phyloP scores from a whole-genome alignment of 2,329 filamentous ascomycete species.

The Rhinocladiella mackenziei region DNA sequence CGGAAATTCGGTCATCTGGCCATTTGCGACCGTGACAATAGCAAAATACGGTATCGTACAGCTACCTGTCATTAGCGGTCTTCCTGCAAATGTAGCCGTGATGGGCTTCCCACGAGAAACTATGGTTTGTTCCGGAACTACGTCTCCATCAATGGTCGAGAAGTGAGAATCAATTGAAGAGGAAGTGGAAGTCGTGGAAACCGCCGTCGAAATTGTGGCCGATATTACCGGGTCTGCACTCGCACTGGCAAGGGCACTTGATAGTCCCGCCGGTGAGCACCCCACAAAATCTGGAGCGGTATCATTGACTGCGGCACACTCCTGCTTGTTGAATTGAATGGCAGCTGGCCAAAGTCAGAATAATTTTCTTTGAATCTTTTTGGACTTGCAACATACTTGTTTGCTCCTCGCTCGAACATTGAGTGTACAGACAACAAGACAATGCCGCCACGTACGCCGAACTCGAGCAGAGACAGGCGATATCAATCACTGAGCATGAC shows the following conservation, averaged over 20 bases:
- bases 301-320: slow-evolving; percentile 29
- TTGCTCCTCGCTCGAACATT: slow-evolving; percentile 27
- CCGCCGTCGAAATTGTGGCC: slow-evolving; percentile 2
- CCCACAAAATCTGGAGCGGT: slow-evolving; percentile 31
- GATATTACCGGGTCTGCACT: slow-evolving; percentile 3
- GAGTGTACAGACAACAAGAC: slow-evolving; percentile 29
- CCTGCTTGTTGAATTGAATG: slow-evolving; percentile 31
- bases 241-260: slow-evolving; percentile 20
- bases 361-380: not conserved
- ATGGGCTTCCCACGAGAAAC: slow-evolving; percentile 12
- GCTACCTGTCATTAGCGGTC: slow-evolving; percentile 28
- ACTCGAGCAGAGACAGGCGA: slow-evolving; percentile 28
- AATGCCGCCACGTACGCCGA: slow-evolving; percentile 27
- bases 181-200: slow-evolving; percentile 11
- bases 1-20: slow-evolving; percentile 24
- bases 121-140: slow-evolving; percentile 12
- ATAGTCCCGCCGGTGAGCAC: slow-evolving; percentile 27
- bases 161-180: slow-evolving; percentile 11
- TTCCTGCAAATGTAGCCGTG: slow-evolving; percentile 23
- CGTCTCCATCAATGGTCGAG: slow-evolving; percentile 22
- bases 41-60: slow-evolving; percentile 30
- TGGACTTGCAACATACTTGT: slow-evolving; percentile 21
- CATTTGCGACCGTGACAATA: slow-evolving; percentile 15
- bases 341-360: slow-evolving; percentile 20
- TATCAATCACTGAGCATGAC: slow-evolving; percentile 28